Conservation (phyloP, 2,329 filamentous ascomycete genomes). For the Shiraia sp. region DNA sequence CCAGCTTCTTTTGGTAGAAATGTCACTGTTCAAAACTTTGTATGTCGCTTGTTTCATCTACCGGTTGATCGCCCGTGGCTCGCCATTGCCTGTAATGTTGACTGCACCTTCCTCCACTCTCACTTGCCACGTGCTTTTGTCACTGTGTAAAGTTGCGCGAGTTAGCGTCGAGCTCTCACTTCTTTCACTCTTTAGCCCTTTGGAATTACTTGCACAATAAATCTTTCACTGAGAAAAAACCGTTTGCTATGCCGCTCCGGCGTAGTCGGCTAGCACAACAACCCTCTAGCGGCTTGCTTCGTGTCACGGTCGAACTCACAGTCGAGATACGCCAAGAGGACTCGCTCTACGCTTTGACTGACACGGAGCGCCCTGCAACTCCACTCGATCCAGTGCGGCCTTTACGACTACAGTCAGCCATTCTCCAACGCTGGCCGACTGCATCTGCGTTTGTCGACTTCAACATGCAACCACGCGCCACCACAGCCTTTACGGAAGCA, state of each 20-base stretch:
- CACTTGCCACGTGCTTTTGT: background rate
- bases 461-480: background rate
- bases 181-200: no score
- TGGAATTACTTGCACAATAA: no score
- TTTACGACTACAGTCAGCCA: no score
- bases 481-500: background rate
- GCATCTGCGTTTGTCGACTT: background rate
- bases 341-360: background rate
- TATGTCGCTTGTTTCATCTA: no score
- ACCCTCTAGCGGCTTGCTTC: no score
- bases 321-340: background rate
- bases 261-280: no score
- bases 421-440: no score
- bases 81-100: no score
- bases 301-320: background rate
- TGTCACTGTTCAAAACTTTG: no score
- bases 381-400: no score
- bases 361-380: background rate
- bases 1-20: no score
- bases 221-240: background rate
- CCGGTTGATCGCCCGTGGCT: no score
- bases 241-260: background rate
- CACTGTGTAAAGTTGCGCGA: background rate
- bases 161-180: background rate
- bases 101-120: background rate